Base-by-base conservation (phyloP, 2,329 filamentous ascomycete species). In the Penicillium sp. region DNA sequence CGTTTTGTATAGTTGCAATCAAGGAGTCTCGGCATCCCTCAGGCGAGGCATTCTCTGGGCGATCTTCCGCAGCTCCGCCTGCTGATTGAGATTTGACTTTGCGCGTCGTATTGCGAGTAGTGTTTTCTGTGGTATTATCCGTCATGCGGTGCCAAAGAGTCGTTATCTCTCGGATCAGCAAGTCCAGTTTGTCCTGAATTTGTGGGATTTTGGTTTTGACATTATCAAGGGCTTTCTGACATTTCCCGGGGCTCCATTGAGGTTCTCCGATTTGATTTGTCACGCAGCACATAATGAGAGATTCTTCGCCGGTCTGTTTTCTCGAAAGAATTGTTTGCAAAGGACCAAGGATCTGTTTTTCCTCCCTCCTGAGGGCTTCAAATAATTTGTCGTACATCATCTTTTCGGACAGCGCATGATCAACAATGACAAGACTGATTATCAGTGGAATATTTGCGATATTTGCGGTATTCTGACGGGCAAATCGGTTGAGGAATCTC, bases 381-480 rank as follows among this genome's bases (percentile, higher is more conserved):
- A 79, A 79, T 0, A 84, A 69, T 59, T 85, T 82, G 0, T 79
- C 70, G 60, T 86, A 86, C 1, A 81, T 68, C 1, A 76, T 76
- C 27, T 73, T 72, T 56, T 87, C 83, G 0, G 73, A 75, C 1
- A 77, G 65, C 6, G 76, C 72, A 2, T 82, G 71, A 0, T 68
- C 58, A 1, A 82, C 65, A 0, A 78, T 69, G 16, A 76, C 57
- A 4, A 83, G 67, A 19, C 75, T 67, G 29, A 81, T 77, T 1
- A 68, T 63, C 39, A 70, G 76, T 0, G 70, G 61, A 14, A 85
- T 79, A 27, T 79, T 73, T 4, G 70, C 70, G 44, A 78, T 72
- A 16, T 77, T 67, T 0, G 76, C 73, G 7, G 70, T 57, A 51
- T 81, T 81, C 60, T 72, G 76, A 11, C 82, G 71, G 4, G 78